A percentile compares a stretch with the other conserved stretches of the same genome.
Evolutionary conservation across 176 grass and related monocot genomes (phyloP).

Genomic region (Microstegium vimineum): DNA sequence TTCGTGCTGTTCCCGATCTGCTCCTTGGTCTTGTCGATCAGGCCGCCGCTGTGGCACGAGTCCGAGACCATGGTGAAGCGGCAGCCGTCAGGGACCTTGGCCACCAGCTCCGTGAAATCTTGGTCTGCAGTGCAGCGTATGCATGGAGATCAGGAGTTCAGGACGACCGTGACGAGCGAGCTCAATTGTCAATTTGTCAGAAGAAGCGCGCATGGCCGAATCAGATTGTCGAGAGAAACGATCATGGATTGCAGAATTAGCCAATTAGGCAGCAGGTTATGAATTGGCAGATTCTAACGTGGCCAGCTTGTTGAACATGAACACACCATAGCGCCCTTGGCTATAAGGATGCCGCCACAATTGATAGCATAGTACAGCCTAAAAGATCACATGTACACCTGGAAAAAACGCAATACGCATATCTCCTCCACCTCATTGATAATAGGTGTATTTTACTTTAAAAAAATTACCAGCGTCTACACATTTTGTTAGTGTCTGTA

Average conservation of each 20-base stretch:
- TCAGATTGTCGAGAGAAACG: not conserved
- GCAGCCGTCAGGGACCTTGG: conserved; percentile 60
- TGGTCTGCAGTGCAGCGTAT: conserved; percentile 37
- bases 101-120: conserved; percentile 78
- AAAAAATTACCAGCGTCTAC: not conserved
- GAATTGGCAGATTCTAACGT: not conserved
- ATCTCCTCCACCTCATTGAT: not conserved
- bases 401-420: not conserved
- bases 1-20: conserved; percentile 79
- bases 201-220: not conserved
- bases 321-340: not conserved
- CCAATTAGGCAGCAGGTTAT: not conserved
- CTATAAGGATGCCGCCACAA: not conserved
- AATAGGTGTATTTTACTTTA: not conserved
- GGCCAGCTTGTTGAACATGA: not conserved
- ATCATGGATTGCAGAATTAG: not conserved
- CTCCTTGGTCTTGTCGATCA: conserved; percentile 79
- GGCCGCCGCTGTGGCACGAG: conserved; percentile 91
- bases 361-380: not conserved
- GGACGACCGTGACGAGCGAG: not conserved
- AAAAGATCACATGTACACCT: not conserved
- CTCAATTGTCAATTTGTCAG: not conserved
- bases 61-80: conserved; percentile 73
- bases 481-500: not conserved
- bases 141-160: conserved; percentile 1